Percentiles rank a stretch among this genome's conserved stretches.
Conservation (phyloP, 495 filamentous ascomycete genomes). For the Halenospora varia region DNA sequence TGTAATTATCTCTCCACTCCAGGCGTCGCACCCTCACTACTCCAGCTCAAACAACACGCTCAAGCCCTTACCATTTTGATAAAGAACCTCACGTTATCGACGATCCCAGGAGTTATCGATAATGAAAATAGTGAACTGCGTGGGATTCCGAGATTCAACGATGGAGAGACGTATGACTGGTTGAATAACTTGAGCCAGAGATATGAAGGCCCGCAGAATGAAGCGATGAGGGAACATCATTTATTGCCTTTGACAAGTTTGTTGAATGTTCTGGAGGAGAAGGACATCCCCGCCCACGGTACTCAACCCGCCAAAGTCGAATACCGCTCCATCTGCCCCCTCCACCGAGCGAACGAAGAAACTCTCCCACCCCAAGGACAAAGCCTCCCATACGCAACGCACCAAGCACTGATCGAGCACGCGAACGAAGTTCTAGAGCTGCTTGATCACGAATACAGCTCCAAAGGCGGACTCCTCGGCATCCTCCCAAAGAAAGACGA, state of each 20-base stretch:
- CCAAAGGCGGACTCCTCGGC: constrained; percentile 44
- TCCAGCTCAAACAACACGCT: constrained; percentile 50
- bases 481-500: constrained; percentile 39
- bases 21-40: constrained; percentile 40
- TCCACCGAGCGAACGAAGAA: constrained; percentile 10
- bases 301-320: constrained; percentile 4
- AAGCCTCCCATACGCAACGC: constrained; percentile 36
- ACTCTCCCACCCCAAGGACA: background rate
- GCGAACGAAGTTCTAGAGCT: constrained; percentile 49
- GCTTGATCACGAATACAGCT: constrained; percentile 49
- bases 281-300: constrained; percentile 36
- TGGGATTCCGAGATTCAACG: background rate
- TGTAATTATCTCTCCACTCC: constrained; percentile 48
- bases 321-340: constrained; percentile 16
- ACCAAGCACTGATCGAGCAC: constrained; percentile 45
- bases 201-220: constrained; percentile 41
- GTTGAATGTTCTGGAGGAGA: constrained; percentile 36
- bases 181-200: constrained; percentile 38
- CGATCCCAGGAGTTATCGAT: constrained; percentile 10
- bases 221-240: constrained; percentile 25
- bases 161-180: constrained; percentile 44
- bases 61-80: constrained; percentile 48
- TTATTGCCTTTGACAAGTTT: constrained; percentile 39
- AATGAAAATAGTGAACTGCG: constrained; percentile 21
- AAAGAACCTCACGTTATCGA: constrained; percentile 33